Base-by-base conservation (phyloP, 345 rosid genomes). In the Excoecaria cochinchinensis region DNA sequence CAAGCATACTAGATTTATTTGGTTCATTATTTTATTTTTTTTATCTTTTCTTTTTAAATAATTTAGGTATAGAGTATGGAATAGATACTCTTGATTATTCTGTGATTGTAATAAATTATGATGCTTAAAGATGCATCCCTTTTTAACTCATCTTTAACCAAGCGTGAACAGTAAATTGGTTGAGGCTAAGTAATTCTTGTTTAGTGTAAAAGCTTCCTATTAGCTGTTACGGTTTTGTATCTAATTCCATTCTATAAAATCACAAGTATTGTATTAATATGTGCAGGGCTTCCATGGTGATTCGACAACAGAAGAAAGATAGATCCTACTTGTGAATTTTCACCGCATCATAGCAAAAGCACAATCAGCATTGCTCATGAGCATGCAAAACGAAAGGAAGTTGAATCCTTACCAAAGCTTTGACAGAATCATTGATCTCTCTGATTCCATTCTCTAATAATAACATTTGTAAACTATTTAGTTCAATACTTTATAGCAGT, bases 261-360 rank as follows among this genome's bases (percentile, higher is more conserved):
- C 25, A 48, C 24, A 50, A 0, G 5, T 55, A 10, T 19, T 63
- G 69, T 40, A 58, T 61, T 58, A 50, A 31, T 38, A 22, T 71
- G 55, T 48, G 77, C 92, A 91, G 99, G 99, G 99, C 13, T 53
- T 72, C 59, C 95, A 89, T 82, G 92, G 99, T 52, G 97, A 95
- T 87, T 86, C 92, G 76, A 90, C 85, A 2, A 79, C 25, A n/a
- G 81, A 86, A 74, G 97, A 91, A 86, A 85, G 81, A 44, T 89
- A 87, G 80, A 91, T 95, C 84, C 75, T 95, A 71, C 80, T 86
- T 40, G 99, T 97, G 99, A 95, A 82, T 95, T 92, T 82, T 90
- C 85, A 7, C 85, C 92, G 76, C 99, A 94, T 44, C 99, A 95
- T 75, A 87, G 90, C 87, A 85, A 85, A 76, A 91, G 85, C 79